Evolutionary conservation across 2,329 filamentous ascomycete genomes (phyloP), one percentile per base, ranked within the genome.

Genomic region (Paramyrothecium roridum): DNA sequence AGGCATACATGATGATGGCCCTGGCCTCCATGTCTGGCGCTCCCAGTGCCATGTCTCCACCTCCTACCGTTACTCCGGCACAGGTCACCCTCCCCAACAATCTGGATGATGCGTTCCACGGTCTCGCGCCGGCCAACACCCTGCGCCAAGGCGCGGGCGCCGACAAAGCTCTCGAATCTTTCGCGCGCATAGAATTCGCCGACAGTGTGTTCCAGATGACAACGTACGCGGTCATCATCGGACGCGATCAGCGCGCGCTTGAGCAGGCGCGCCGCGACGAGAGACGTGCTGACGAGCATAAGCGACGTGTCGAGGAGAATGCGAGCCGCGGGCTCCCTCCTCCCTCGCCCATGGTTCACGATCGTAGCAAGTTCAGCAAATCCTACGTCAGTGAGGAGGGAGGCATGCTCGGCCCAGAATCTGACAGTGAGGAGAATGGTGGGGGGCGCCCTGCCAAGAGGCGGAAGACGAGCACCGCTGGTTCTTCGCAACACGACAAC

Each of bases 121-220:
- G 65, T 11, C 57, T 71, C 11, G 56, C 62, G 4, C 60, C 67
- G 10, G 64, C 65, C 56, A 70, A 67, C 54, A 66, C 71, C 45
- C 63, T 69, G 40, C 69, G 69, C 16, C 72, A 73, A 53, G 61
- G 67, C 52, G 67, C 61, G n/a, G 37, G 37, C 37, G 59, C 68
- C 8, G 67, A 72, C 20, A 76, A 77, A 61, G 73, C 71, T 50
- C 70, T 85, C 16, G 79, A 84, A 63, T 83, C 81, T 3, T 85
- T 83, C 67, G 82, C 82, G 47, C 76, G 78, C 52, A 76, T 93
- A 57, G 83, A 86, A 63, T 92, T 93, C 67, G 80, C 82, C 61
- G 89, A 93, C 74, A 88, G 88, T 66, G 82, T 86, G 54, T 92
- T 90, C 69, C 89, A 90, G 71, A 89, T 93, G 85, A 90, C 86